phyloP scores from a whole-genome alignment of 108 stramenopile species.

The Cyclostephanos invisitatus region DNA sequence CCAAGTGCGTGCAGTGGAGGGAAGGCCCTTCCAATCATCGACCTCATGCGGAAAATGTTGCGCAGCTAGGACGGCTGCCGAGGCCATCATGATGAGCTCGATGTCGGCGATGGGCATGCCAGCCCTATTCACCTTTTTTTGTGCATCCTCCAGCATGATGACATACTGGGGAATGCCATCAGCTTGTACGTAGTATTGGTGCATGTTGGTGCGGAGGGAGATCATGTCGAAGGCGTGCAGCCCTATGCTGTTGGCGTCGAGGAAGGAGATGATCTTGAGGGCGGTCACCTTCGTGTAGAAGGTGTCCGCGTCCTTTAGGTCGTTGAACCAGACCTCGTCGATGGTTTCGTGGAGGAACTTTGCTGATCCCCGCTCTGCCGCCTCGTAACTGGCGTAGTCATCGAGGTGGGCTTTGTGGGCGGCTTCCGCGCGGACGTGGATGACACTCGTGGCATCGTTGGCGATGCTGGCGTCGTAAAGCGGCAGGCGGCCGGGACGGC shows the following conservation, averaged over 20 bases:
- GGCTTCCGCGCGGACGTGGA: too few species aligned
- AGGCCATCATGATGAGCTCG: not conserved
- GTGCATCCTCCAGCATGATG: not conserved
- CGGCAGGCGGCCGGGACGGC: too few species aligned
- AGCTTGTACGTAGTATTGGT: not conserved
- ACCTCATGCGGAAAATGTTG: too few species aligned
- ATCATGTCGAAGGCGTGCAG: not conserved
- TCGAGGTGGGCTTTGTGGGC: too few species aligned
- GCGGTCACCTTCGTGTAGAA: not conserved
- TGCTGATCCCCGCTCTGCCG: too few species aligned
- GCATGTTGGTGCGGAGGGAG: slow-evolving; percentile 2
- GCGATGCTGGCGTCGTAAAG: too few species aligned
- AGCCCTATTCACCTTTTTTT: not conserved
- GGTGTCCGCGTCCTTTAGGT: not conserved
- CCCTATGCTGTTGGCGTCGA: not conserved
- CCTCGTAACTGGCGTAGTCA: too few species aligned
- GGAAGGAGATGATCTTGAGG: not conserved
- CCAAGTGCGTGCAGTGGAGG: too few species aligned
- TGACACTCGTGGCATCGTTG: too few species aligned
- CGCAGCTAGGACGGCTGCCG: not conserved
- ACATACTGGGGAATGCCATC: not conserved
- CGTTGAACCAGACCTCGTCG: too few species aligned
- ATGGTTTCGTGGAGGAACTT: too few species aligned
- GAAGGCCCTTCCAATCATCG: too few species aligned
- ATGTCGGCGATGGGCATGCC: slow-evolving; percentile 2